A percentile compares a stretch with the other conserved stretches of the same genome.
Evolutionary conservation across 2,329 filamentous ascomycete genomes (phyloP).

Genomic region (Whalleya microplaca): DNA sequence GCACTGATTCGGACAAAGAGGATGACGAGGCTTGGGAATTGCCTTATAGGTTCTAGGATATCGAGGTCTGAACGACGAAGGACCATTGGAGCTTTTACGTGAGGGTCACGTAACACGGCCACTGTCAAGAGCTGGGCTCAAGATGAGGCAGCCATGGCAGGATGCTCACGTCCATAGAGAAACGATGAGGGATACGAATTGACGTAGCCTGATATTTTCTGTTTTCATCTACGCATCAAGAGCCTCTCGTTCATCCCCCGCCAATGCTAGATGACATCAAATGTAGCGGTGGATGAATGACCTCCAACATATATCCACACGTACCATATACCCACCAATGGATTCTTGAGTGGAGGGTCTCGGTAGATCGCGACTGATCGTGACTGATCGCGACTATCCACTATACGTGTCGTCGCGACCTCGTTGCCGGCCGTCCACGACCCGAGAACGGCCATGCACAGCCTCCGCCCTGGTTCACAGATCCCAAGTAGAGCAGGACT

Average conservation of each 20-base stretch:
- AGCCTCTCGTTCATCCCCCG: neutral
- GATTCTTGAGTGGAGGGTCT: too few species aligned
- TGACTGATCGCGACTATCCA: constrained; percentile 1
- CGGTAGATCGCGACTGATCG: neutral
- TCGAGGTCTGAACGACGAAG: too few species aligned
- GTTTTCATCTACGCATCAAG: neutral
- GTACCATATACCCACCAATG: neutral
- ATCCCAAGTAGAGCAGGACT: constrained; percentile 9
- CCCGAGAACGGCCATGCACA: constrained; percentile 7
- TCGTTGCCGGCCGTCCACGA: constrained; percentile 6
- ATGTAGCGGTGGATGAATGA: neutral
- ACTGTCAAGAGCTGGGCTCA: too few species aligned
- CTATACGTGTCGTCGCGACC: constrained; percentile 15
- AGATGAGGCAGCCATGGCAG: too few species aligned
- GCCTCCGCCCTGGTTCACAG: constrained; percentile 14
- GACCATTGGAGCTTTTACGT: too few species aligned
- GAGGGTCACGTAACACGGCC: too few species aligned
- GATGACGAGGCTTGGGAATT: too few species aligned
- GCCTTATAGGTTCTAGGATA: too few species aligned
- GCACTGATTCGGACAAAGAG: too few species aligned
- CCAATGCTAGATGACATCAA: neutral
- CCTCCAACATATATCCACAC: neutral
- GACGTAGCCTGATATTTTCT: too few species aligned
- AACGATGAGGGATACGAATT: too few species aligned
- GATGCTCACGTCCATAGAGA: too few species aligned